Evolutionary conservation across 2,329 filamentous ascomycete genomes (phyloP), one percentile per base, ranked within the genome.

Genomic region (Microdochium paspali): DNA sequence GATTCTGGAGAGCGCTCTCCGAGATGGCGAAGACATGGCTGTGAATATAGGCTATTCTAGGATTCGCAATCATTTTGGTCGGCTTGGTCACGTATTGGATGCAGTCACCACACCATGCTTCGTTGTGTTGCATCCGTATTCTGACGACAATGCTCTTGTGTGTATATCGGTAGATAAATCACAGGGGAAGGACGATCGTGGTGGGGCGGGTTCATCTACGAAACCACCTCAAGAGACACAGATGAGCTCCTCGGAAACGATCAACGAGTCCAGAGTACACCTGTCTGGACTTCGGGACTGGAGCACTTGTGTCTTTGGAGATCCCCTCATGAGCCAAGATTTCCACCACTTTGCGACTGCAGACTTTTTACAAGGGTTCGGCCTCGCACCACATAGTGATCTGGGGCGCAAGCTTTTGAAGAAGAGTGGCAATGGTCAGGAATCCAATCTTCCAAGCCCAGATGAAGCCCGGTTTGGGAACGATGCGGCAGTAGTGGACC

Each of bases 11-110:
- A 68, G 68, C 1, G 64, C 78, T 3, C 59, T 84, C 18, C 66
- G 77, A 10, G 81, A 84, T 51, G 77, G 72, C 1, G 80, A 84
- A 57, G 79, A 82, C 52, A 70, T 77, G 64, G 69, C 71, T 1
- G 68, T 84, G 3, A 70, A 73, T 23, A 63, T 84, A n/a, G 72
- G 72, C 3, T 84, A 84, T 53, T 66, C 71, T 23, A 61, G 67
- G 4, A 72, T 84, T 3, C 67, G 80, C 44, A 60, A 62, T 12
- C 73, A 79, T n/a, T 74, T 77, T 47, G 58, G 65, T 31, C 67
- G 74, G 10, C 66, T 80, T 24, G 61, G 67, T 10, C 66, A 72
- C 47, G 48, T 72, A 2, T 62, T 85, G 3, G 75, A 82, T 47
- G 66, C 66, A 4, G 72, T 84, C 3, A 73, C 61, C 4, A 61